These are phyloP conservation scores for Mycena sanguinolenta DNA, from an alignment of 768 basidiomycete species.

Conservation along the genomic window DNA sequence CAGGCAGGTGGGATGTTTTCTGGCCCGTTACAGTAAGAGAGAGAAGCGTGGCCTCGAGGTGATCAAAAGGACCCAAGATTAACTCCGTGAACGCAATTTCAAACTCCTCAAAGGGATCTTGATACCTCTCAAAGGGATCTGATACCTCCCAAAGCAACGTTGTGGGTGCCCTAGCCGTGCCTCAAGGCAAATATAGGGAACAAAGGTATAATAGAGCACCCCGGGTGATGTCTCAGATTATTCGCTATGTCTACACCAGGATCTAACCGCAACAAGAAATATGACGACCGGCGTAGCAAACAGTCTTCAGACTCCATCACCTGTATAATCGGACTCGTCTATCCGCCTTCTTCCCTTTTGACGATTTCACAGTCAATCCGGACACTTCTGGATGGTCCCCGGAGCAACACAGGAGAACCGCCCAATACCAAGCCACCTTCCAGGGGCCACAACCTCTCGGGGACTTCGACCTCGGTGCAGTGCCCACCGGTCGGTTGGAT, in stretches of 20 bases:
- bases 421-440: background rate
- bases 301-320: conserved; percentile 12
- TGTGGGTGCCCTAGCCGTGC: conserved; percentile 18
- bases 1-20: background rate
- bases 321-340: conserved; percentile 7
- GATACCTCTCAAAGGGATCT: conserved; percentile 39
- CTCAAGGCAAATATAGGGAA: conserved; percentile 30
- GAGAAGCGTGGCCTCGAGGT: conserved; percentile 35
- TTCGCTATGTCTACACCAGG: conserved; percentile 35
- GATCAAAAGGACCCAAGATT: conserved; percentile 18
- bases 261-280: conserved; percentile 36
- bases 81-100: conserved; percentile 27
- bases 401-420: background rate
- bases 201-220: conserved; percentile 38
- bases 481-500: conserved; percentile 19
- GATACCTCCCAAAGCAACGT: conserved; percentile 28
- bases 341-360: background rate
- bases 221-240: conserved; percentile 30
- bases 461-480: background rate
- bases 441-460: background rate
- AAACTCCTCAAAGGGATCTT: conserved; percentile 40
- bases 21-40: background rate
- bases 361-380: conserved; percentile 15
- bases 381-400: conserved; percentile 5
- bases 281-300: conserved; percentile 21